A percentile compares a stretch with the other conserved stretches of the same genome.
Evolutionary conservation across 768 basidiomycete species (phyloP).

Genomic region (Hericium rajendrae): DNA sequence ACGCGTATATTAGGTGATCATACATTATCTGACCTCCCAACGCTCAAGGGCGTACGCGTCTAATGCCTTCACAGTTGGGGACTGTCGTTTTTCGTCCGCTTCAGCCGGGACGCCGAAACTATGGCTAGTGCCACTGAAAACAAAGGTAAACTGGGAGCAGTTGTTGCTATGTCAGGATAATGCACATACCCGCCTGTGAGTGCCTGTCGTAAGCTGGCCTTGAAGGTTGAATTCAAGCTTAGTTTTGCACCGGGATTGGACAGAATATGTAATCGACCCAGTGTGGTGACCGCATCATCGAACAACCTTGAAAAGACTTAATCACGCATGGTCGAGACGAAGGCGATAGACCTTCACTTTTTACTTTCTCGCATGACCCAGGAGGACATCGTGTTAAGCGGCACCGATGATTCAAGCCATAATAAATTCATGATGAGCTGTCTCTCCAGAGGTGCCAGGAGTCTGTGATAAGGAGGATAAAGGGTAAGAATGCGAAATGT

Average conservation of each 20-base stretch:
- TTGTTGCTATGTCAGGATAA: not conserved
- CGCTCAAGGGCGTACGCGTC: slow-evolving; percentile 79
- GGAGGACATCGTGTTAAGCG: slow-evolving; percentile 54
- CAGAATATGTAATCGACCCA: slow-evolving; percentile 63
- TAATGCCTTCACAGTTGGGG: slow-evolving; percentile 48
- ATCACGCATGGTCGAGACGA: slow-evolving; percentile 1
- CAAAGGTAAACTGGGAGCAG: no score
- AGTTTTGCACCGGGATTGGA: slow-evolving; percentile 51
- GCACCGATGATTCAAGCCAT: slow-evolving; percentile 76
- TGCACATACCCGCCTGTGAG: slow-evolving; percentile 73
- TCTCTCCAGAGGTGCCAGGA: slow-evolving; percentile 69
- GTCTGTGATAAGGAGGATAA: slow-evolving; percentile 28
- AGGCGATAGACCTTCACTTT: slow-evolving; percentile 35
- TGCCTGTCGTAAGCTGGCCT: slow-evolving; percentile 70
- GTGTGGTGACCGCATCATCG: slow-evolving; percentile 52
- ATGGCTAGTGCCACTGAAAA: slow-evolving; percentile 53
- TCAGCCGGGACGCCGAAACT: slow-evolving; percentile 79
- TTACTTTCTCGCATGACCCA: slow-evolving; percentile 72
- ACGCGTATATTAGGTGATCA: not conserved
- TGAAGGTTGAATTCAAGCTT: slow-evolving; percentile 66
- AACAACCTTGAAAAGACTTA: slow-evolving; percentile 46
- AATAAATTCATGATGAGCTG: slow-evolving; percentile 83
- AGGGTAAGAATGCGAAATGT: not conserved
- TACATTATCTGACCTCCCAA: slow-evolving; percentile 63
- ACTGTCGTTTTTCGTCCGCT: slow-evolving; percentile 47